These are phyloP conservation scores for Candida boleticola DNA, from an alignment of 805 yeast genomes.

Conservation along the genomic window DNA sequence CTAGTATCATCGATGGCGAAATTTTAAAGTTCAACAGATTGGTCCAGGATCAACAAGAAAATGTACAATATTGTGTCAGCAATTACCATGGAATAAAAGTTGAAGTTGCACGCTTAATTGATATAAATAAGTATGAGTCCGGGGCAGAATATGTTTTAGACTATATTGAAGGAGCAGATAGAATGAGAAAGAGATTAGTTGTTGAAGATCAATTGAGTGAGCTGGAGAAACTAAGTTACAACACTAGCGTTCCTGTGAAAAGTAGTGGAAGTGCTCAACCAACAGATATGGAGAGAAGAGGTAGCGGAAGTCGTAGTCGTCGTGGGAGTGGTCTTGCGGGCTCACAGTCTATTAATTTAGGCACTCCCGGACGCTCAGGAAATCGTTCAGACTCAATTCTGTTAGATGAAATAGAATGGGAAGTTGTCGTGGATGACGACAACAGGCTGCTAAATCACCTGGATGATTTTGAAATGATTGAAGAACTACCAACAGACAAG, in stretches of 20 bases:
- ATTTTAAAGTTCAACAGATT: slow-evolving; percentile 49
- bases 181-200: slow-evolving; percentile 63
- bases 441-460: not conserved
- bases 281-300: slow-evolving; percentile 6
- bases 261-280: not conserved
- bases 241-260: slow-evolving; percentile 36
- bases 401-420: not conserved
- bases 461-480: slow-evolving; percentile 44
- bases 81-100: slow-evolving; percentile 47
- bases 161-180: slow-evolving; percentile 63
- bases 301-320: slow-evolving; percentile 4
- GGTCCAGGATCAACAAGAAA: slow-evolving; percentile 66
- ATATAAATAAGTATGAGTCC: slow-evolving; percentile 14
- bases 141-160: slow-evolving; percentile 51
- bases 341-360: not conserved
- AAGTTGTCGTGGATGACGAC: not conserved
- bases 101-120: slow-evolving; percentile 38
- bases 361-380: not conserved
- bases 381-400: not conserved
- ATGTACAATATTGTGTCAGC: slow-evolving; percentile 45
- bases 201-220: slow-evolving; percentile 50
- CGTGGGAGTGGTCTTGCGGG: not conserved
- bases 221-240: slow-evolving; percentile 42
- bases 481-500: slow-evolving; percentile 52
- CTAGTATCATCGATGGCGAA: slow-evolving; percentile 43